Evolutionary conservation across 2,329 filamentous ascomycete genomes (phyloP).

Genomic region (Ambrosiella xylebori): DNA sequence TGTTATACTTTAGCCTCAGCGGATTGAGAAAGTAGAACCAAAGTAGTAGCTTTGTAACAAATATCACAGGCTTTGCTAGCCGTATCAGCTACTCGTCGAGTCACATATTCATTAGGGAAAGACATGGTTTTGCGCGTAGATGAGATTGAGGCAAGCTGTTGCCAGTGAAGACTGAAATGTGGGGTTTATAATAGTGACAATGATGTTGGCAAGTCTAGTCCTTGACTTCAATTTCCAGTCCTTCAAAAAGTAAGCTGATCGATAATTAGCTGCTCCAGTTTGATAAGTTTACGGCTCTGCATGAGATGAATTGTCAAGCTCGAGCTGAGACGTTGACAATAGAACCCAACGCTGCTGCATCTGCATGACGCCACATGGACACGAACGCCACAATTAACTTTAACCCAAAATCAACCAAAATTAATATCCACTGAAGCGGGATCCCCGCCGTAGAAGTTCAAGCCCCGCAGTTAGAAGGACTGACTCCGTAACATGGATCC

Average conservation of each 20-base stretch:
- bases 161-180: not conserved
- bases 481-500: not conserved
- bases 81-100: constrained; percentile 73
- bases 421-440: not conserved
- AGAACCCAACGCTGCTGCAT: too few relatives aligned
- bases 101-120: constrained; percentile 66
- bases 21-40: constrained; percentile 49
- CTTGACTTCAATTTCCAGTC: too few relatives aligned
- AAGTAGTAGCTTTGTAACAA: constrained; percentile 76
- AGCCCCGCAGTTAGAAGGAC: not conserved
- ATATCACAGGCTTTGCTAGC: constrained; percentile 72
- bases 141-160: not conserved
- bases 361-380: not conserved
- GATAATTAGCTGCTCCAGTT: too few relatives aligned
- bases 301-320: too few relatives aligned
- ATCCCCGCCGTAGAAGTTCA: not conserved
- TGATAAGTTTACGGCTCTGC: too few relatives aligned
- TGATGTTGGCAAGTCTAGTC: too few relatives aligned
- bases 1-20: constrained; percentile 12
- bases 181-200: not conserved
- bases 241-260: too few relatives aligned
- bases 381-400: not conserved
- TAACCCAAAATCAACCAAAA: not conserved
- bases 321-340: too few relatives aligned
- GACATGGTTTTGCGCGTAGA: constrained; percentile 22